Evolutionary conservation across 345 rosid genomes (phyloP).

Genomic region (Rhizophora mangle): DNA sequence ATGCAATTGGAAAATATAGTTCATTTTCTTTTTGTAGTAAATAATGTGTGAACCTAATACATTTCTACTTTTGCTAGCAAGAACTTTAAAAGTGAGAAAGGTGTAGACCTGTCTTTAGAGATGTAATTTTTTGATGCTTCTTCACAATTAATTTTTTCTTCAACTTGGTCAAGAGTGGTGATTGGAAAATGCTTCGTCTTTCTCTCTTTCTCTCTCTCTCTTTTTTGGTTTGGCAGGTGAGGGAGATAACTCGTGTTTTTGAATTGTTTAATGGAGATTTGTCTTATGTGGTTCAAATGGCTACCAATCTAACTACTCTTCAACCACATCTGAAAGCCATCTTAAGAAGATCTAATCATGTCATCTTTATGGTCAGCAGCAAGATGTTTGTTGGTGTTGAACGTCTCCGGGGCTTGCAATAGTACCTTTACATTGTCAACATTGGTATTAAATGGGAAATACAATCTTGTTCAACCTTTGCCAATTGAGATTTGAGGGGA

Average conservation of each 20-base stretch:
- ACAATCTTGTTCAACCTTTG: no score
- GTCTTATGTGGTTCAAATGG: constrained; percentile 50
- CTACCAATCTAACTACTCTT: constrained; percentile 35
- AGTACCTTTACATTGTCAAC: no score
- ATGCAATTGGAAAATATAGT: no score
- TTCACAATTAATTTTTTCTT: not conserved
- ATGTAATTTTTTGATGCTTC: not conserved
- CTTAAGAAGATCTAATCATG: constrained; percentile 36
- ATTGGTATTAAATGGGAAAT: no score
- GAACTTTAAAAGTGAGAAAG: no score
- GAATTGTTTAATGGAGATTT: constrained; percentile 49
- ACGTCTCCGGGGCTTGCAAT: no score
- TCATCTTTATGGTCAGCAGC: not conserved
- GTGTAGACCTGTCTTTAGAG: no score
- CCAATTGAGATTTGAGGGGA: no score
- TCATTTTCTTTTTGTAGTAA: no score
- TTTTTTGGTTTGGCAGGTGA: constrained; percentile 37
- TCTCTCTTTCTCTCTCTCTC: not conserved
- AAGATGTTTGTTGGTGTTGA: not conserved
- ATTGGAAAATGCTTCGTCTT: not conserved
- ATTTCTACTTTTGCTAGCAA: no score
- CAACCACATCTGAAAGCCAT: constrained; percentile 47
- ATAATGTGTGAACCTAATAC: no score
- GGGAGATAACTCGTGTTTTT: constrained; percentile 45
- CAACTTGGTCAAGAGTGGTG: not conserved